These are phyloP conservation scores for Sisymbrium altissimum DNA, from an alignment of 345 rosid species.

Conservation along the genomic window DNA sequence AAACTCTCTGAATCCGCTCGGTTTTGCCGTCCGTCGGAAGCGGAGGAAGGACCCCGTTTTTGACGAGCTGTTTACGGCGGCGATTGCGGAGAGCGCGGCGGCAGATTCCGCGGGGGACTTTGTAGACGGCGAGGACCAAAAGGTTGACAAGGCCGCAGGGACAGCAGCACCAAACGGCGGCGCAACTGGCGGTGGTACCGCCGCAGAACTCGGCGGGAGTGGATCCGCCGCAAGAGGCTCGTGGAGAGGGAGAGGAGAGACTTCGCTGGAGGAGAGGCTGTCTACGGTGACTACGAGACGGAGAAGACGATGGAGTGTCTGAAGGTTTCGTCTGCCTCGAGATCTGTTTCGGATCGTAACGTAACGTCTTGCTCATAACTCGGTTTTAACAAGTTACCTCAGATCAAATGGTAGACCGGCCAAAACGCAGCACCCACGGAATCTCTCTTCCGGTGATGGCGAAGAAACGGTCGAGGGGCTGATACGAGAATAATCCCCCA, in stretches of 20 bases:
- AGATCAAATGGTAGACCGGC: not conserved
- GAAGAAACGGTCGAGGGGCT: not conserved
- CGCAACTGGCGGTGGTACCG: constrained; percentile 65
- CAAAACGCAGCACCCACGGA: constrained; percentile 24
- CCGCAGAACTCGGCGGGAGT: constrained; percentile 44
- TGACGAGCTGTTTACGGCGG: constrained; percentile 34
- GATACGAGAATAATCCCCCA: no score
- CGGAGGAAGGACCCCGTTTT: constrained; percentile 37
- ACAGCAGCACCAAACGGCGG: constrained; percentile 73
- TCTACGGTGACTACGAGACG: constrained; percentile 32
- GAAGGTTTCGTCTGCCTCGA: constrained; percentile 22
- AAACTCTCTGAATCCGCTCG: constrained; percentile 23
- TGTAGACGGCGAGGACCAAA: constrained; percentile 50
- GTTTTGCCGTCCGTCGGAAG: not conserved
- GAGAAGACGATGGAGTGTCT: constrained; percentile 31
- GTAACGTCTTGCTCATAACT: constrained; percentile 17
- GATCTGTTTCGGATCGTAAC: constrained; percentile 30
- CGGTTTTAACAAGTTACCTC: no score
- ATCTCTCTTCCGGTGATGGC: constrained; percentile 26
- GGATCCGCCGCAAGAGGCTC: constrained; percentile 26
- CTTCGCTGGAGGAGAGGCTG: constrained; percentile 32
- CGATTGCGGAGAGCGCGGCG: constrained; percentile 41
- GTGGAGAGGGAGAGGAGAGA: constrained; percentile 10
- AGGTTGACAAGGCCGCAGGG: constrained; percentile 57
- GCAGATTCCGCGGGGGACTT: constrained; percentile 57